Evolutionary conservation across 2,329 filamentous ascomycete species (phyloP).

Genomic region (Colletotrichum sp.): DNA sequence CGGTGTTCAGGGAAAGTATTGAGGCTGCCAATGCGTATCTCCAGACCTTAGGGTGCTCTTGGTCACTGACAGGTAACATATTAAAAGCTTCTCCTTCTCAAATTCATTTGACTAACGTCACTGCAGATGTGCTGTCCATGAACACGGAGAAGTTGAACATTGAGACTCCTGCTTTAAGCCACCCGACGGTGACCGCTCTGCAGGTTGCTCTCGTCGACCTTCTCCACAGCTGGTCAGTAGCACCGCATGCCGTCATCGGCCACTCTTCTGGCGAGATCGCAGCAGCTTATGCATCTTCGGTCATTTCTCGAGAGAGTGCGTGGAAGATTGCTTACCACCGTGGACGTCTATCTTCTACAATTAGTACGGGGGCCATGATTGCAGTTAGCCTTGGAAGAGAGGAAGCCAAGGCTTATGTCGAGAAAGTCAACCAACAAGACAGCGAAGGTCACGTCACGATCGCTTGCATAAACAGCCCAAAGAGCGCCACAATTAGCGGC

Average conservation of each 20-base stretch:
- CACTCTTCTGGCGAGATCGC: slow-evolving; percentile 57
- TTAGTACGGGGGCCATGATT: slow-evolving; percentile 54
- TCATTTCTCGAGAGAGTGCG: slow-evolving; percentile 41
- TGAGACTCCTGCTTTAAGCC: slow-evolving; percentile 27
- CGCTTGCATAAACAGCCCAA: slow-evolving; percentile 56
- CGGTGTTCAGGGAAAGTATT: slow-evolving; percentile 35
- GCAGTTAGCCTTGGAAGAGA: slow-evolving; percentile 53
- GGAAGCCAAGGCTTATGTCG: slow-evolving; percentile 36
- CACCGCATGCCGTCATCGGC: slow-evolving; percentile 42
- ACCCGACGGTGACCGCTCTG: slow-evolving; percentile 33
- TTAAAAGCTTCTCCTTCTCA: background rate
- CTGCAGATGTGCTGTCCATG: background rate
- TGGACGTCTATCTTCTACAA: background rate
- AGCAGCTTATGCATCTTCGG: slow-evolving; percentile 52
- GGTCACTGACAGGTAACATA: slow-evolving; percentile 25
- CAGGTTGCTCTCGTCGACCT: slow-evolving; percentile 33
- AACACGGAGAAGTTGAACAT: slow-evolving; percentile 22
- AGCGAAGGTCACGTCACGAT: slow-evolving; percentile 20
- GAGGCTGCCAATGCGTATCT: slow-evolving; percentile 16
- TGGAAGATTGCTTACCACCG: slow-evolving; percentile 36
- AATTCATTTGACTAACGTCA: background rate
- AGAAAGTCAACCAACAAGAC: background rate
- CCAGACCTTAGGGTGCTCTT: slow-evolving; percentile 8
- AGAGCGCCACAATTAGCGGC: slow-evolving; percentile 52
- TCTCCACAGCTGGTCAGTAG: slow-evolving; percentile 32